phyloP scores from a whole-genome alignment of 192 early-diverging fungal species.

The Dimargaris cristalligena region DNA sequence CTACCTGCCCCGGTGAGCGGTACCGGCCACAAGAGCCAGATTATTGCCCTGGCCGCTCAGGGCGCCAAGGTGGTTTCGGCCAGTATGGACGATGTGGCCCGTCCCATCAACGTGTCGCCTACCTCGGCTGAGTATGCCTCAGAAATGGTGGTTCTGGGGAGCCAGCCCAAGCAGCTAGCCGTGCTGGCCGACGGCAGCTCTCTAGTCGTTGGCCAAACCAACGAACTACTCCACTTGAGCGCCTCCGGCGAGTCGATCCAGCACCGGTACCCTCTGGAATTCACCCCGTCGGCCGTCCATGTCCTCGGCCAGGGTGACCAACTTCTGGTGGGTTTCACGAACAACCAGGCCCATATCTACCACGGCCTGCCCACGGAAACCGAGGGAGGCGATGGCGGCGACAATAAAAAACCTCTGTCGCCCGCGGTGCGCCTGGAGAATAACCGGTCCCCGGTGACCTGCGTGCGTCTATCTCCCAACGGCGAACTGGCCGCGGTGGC shows the following conservation, averaged over 20 bases:
- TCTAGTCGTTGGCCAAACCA: background rate
- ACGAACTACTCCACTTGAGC: background rate
- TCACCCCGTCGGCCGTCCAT: background rate
- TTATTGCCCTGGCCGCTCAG: constrained; percentile 34
- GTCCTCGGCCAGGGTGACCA: background rate
- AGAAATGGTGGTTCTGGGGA: constrained; percentile 5
- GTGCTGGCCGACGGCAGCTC: background rate
- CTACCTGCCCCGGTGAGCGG: constrained; percentile 34
- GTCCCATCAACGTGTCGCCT: constrained; percentile 15
- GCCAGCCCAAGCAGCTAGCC: constrained; percentile 3
- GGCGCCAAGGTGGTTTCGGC: constrained; percentile 33
- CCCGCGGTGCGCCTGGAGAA: too few species aligned
- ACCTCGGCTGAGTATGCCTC: constrained; percentile 28
- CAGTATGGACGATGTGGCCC: constrained; percentile 64
- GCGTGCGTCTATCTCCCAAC: constrained; percentile 61
- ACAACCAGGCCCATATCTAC: constrained; percentile 50
- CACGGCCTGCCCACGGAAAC: constrained; percentile 18
- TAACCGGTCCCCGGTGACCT: constrained; percentile 54
- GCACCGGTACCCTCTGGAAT: background rate
- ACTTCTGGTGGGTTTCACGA: constrained; percentile 14
- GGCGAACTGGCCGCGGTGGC: constrained; percentile 60
- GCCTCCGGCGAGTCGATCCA: background rate
- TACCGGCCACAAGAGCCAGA: constrained; percentile 57
- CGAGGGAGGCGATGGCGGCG: too few species aligned
- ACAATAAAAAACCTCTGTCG: too few species aligned